Evolutionary conservation across 2,329 filamentous ascomycete genomes (phyloP).

Genomic region (Canariomyces notabilis): DNA sequence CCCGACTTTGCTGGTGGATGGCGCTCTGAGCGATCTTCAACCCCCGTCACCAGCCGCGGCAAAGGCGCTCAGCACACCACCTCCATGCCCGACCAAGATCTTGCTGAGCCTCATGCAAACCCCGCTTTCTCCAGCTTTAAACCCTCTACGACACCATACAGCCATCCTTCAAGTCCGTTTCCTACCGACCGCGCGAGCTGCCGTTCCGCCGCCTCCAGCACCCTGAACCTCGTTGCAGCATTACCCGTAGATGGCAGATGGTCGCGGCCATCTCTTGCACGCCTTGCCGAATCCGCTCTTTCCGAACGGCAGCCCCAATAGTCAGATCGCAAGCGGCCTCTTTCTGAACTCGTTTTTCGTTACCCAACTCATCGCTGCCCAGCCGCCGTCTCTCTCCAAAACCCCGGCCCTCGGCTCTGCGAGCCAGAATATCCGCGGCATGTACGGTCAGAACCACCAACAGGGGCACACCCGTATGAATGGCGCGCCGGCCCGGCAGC

Average conservation of each 20-base stretch:
- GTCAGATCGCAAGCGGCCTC: constrained; percentile 33
- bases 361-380: constrained; percentile 29
- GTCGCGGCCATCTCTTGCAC: constrained; percentile 59
- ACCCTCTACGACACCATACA: constrained; percentile 17
- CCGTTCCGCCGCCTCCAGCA: not conserved
- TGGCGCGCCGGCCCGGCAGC: constrained; percentile 58
- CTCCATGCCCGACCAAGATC: constrained; percentile 27
- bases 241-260: constrained; percentile 61
- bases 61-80: constrained; percentile 19
- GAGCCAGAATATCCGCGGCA: constrained; percentile 41
- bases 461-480: constrained; percentile 74
- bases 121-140: constrained; percentile 26
- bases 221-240: constrained; percentile 17
- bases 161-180: not conserved
- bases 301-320: constrained; percentile 46
- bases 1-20: constrained; percentile 19
- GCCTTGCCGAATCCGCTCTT: constrained; percentile 54
- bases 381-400: constrained; percentile 28
- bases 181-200: not conserved
- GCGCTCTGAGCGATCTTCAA: constrained; percentile 19
- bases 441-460: constrained; percentile 70
- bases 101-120: constrained; percentile 25
- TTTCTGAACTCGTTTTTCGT: constrained; percentile 32
- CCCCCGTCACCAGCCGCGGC: constrained; percentile 16
- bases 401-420: constrained; percentile 28